Evolutionary conservation across 192 early-diverging fungal species (phyloP).

Genomic region (Chytriomyces sp.): DNA sequence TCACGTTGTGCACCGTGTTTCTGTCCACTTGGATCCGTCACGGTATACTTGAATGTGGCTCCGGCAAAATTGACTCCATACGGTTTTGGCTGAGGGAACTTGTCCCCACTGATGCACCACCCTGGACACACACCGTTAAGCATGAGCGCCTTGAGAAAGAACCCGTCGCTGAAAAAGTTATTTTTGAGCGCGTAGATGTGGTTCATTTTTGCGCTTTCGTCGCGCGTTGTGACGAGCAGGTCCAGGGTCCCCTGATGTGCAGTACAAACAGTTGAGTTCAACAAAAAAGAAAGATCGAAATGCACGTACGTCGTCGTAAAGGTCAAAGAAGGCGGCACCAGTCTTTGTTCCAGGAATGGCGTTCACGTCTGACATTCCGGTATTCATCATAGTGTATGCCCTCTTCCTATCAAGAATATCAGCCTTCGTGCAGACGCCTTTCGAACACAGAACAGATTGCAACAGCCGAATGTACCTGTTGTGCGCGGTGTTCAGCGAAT

Average conservation of each 20-base stretch:
- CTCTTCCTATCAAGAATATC: conserved; percentile 57
- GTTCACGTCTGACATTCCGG: conserved; percentile 66
- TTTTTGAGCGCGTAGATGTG: conserved; percentile 71
- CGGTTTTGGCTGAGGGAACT: conserved; percentile 53
- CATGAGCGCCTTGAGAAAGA: conserved; percentile 84
- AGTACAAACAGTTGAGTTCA: not conserved
- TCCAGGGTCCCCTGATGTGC: conserved; percentile 73
- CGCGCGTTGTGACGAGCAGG: conserved; percentile 66
- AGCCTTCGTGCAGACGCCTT: conserved; percentile 41
- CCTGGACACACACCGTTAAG: conserved; percentile 68
- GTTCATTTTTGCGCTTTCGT: conserved; percentile 34
- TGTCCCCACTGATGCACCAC: conserved; percentile 48
- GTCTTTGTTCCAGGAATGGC: conserved; percentile 50
- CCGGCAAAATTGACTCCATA: conserved; percentile 86
- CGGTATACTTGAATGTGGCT: conserved; percentile 83
- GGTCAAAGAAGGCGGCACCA: conserved; percentile 80
- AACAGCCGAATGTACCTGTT: conserved; percentile 65
- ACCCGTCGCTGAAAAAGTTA: conserved; percentile 92
- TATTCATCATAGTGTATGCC: conserved; percentile 61
- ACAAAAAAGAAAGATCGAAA: not conserved
- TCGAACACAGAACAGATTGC: conserved; percentile 64
- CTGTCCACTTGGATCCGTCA: conserved; percentile 75
- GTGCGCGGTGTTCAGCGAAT: not conserved
- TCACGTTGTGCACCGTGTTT: conserved; percentile 76
- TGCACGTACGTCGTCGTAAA: conserved; percentile 82